Base-by-base conservation (phyloP, 106 monocot species). In the Dioscorea zingiberensis region DNA sequence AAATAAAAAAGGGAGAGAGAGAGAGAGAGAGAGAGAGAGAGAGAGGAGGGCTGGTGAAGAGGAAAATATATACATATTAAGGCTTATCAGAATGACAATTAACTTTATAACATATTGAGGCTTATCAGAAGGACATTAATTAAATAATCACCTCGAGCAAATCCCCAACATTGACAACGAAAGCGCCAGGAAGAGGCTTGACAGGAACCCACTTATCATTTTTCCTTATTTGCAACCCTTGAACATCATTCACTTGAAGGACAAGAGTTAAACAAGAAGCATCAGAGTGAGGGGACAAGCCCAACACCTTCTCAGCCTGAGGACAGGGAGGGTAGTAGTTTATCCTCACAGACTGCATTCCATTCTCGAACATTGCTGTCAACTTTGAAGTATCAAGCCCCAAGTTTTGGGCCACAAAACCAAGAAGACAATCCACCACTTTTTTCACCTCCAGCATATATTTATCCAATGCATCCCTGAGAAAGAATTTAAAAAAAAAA, bases 291-390 rank as follows among this genome's bases (percentile, higher is more conserved):
- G 61, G 61, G 17, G 61, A 61, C 6, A 61, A 2, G 14, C 64
- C 64, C 23, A 65, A 24, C 6, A 48, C 47, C 48, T 65, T 65
- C 21, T 65, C 21, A 22, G n/a, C 64, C 21, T 24, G 1, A 18
- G 64, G 64, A 27, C 64, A 65, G 0, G 64, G 64, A 7, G 64
- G 64, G 23, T 48, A 65, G 64, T 47, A 65, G 26, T 38, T 45
- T 51, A 19, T 16, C 19, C 51, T 51, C 19, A 51, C 51, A 51
- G 0, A 16, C 15, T 51, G 51, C 8, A 0, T 4, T 4, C 19
- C 18, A 18, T 51, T 19, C 19, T 19, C 19, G 7, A 51, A 51
- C 19, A 16, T 18, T 16, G 4, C 15, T 18, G 1, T 18, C 18
- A 51, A 13, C 19, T 16, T 13, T 51, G 15, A 0, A 4, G 44